Percentiles rank a stretch among this genome's conserved stretches.
Conservation (phyloP, 169 alveolate species). For the Sarcocystis neurona region DNA sequence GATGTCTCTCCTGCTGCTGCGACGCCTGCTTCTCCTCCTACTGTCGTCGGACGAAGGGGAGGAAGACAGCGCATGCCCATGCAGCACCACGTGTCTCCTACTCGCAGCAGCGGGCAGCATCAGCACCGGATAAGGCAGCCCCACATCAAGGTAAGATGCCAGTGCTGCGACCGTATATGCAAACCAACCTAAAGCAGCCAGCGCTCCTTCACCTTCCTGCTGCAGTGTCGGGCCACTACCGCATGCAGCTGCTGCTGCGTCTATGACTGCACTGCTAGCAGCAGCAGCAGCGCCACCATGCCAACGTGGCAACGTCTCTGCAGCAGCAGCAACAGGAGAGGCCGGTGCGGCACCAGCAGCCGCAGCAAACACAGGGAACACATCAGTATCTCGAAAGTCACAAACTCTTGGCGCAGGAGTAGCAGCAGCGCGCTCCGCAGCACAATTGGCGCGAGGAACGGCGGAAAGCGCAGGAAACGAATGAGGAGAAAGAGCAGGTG, state of each 20-base stretch:
- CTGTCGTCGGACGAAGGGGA: not conserved
- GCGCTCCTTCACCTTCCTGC: too few relatives aligned
- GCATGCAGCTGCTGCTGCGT: too few relatives aligned
- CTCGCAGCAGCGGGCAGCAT: not conserved
- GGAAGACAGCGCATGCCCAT: not conserved
- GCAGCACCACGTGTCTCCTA: not conserved
- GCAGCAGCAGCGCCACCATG: too few relatives aligned
- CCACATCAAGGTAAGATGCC: slow-evolving; percentile 19
- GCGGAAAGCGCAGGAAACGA: too few relatives aligned
- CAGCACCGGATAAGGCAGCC: not conserved
- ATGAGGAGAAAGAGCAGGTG: too few relatives aligned
- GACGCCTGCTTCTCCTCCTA: not conserved
- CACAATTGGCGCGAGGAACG: too few relatives aligned
- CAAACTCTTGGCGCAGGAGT: too few relatives aligned
- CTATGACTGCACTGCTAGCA: too few relatives aligned
- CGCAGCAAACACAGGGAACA: too few relatives aligned
- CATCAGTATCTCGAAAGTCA: too few relatives aligned
- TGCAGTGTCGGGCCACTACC: too few relatives aligned
- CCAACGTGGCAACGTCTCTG: not conserved
- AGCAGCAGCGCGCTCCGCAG: too few relatives aligned
- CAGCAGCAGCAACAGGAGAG: not conserved
- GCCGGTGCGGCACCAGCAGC: not conserved
- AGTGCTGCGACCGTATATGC: slow-evolving; percentile 10
- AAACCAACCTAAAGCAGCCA: not conserved
- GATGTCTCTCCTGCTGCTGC: not conserved